These are phyloP conservation scores for Pyrenochaeta sp. DNA, from an alignment of 2,329 filamentous ascomycete species.

Conservation along the genomic window DNA sequence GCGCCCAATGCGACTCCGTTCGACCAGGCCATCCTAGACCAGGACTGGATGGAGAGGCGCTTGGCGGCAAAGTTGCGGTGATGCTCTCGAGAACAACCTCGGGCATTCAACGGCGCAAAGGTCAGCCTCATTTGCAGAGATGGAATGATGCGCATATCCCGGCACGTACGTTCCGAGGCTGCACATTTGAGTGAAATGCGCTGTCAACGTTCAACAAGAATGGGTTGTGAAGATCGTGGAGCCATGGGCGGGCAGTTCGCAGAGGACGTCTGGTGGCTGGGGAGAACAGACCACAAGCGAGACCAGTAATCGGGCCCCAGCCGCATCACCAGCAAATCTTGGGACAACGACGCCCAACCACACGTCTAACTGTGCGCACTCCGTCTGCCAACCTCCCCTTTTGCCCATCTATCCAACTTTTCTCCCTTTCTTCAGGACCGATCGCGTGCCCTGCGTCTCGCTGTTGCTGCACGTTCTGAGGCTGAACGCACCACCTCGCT, in stretches of 20 bases:
- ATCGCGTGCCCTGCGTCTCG: conserved; percentile 24
- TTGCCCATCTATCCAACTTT: conserved; percentile 9
- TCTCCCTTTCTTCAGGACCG: no score
- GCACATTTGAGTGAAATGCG: no score
- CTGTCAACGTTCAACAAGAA: conserved; percentile 2
- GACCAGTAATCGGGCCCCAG: conserved; percentile 35
- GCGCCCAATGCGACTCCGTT: conserved; percentile 23
- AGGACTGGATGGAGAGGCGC: conserved; percentile 11
- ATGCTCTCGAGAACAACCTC: conserved; percentile 17
- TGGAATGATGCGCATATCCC: conserved; percentile 3
- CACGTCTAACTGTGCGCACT: conserved; percentile 30
- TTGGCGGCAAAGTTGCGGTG: conserved; percentile 30
- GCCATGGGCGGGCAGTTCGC: no score
- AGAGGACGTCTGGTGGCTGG: conserved; percentile 23
- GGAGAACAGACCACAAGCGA: conserved; percentile 22
- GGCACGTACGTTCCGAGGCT: no score
- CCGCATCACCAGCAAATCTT: conserved; percentile 22
- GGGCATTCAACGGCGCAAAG: no score
- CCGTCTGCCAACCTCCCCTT: conserved; percentile 17
- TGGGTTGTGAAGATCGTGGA: no score
- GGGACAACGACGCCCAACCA: conserved; percentile 34
- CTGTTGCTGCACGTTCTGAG: conserved; percentile 19
- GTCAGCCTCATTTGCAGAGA: conserved; percentile 19
- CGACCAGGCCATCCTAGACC: conserved; percentile 19
- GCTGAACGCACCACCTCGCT: conserved; percentile 14